Percentiles rank a stretch among this genome's conserved stretches.
Evolutionary conservation across 805 yeast species (phyloP).

Genomic region (Pichia phayaonensis): DNA sequence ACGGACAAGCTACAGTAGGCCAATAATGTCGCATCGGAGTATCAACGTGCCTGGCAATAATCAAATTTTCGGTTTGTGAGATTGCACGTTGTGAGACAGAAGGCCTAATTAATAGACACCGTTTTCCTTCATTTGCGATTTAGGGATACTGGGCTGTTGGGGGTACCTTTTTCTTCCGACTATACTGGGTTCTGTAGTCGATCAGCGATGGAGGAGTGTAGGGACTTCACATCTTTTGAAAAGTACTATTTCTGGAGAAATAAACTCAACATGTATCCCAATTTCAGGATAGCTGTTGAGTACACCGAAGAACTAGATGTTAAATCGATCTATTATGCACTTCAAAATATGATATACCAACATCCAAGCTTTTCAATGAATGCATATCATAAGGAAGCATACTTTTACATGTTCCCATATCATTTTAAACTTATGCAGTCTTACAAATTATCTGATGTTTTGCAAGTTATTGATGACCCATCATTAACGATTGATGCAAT

Average conservation of each 20-base stretch:
- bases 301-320: constrained; percentile 3
- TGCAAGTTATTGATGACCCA: constrained; percentile 6
- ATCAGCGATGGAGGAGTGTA: too few species aligned
- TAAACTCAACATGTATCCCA: constrained; percentile 10
- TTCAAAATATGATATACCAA: constrained; percentile 9
- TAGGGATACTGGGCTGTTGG: too few species aligned
- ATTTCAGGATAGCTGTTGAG: constrained; percentile 9
- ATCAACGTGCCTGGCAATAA: too few species aligned
- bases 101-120: too few species aligned
- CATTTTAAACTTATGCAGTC: constrained; percentile 4
- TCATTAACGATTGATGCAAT: neutral
- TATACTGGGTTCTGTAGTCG: too few species aligned
- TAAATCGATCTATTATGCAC: constrained; percentile 5
- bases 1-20: constrained; percentile 38
- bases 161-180: too few species aligned
- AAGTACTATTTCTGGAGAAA: constrained; percentile 13
- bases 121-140: too few species aligned
- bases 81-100: too few species aligned
- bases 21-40: too few species aligned
- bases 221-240: constrained; percentile 10
- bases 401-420: neutral
- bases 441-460: too few species aligned
- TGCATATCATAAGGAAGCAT: neutral
- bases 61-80: too few species aligned
- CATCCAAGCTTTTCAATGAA: constrained; percentile 17